Percentiles rank a stretch among this genome's conserved stretches.
Conservation (phyloP, 1,284 basidiomycete species). For the Leccinum subspadiceum region DNA sequence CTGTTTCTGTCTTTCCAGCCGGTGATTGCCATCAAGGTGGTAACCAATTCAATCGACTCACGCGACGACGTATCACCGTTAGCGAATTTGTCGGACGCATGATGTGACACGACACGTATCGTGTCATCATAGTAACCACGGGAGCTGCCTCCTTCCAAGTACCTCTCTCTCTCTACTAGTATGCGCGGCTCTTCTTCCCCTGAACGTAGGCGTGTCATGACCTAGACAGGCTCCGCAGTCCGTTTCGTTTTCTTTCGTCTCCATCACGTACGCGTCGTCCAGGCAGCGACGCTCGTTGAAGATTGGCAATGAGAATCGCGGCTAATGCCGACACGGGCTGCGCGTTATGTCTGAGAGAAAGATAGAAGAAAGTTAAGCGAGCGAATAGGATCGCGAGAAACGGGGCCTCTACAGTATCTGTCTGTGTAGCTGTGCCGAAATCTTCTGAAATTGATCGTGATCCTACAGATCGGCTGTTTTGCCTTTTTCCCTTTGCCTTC, state of each 20-base stretch:
- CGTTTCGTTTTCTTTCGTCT: not conserved
- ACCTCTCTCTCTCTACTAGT: not conserved
- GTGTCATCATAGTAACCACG: not conserved
- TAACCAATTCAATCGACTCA: not conserved
- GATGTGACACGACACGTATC: not conserved
- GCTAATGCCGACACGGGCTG: not conserved
- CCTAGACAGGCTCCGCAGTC: not conserved
- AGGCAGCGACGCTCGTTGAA: not conserved
- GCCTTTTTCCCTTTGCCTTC: not conserved
- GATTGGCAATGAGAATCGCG: not conserved
- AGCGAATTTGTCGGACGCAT: not conserved
- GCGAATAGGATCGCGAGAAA: conserved; percentile 8
- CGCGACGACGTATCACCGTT: not conserved
- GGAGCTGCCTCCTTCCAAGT: not conserved
- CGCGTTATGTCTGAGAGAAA: not conserved
- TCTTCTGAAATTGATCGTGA: not conserved
- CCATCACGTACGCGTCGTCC: not conserved
- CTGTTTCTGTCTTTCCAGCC: not conserved
- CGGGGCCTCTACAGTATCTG: not conserved
- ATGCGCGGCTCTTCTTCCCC: not conserved
- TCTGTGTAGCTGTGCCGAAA: not conserved
- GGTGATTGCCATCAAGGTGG: not conserved
- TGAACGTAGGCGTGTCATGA: not conserved
- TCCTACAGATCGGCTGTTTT: not conserved
- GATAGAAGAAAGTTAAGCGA: conserved; percentile 6